Evolutionary conservation across 495 filamentous ascomycete genomes (phyloP), one percentile per base, ranked within the genome.

Genomic region (Choiromyces venosus): DNA sequence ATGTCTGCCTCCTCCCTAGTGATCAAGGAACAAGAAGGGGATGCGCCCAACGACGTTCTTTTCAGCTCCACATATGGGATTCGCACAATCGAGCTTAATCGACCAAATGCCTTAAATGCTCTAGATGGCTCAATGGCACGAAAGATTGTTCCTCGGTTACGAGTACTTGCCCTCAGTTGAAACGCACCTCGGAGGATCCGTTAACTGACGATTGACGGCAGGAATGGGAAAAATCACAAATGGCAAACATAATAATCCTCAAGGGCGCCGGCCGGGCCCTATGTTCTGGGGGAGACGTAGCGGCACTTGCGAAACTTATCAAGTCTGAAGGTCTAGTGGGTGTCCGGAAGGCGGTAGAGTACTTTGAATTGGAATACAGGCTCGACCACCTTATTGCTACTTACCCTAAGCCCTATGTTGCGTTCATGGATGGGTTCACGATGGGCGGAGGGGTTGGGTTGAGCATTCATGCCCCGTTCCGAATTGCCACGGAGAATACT

Each of bases 371-470:
- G 65, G 95, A 99, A 88, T 99, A 97, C 86, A 88, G 89, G 80
- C 90, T 99, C 69, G 91, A 98, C 83, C 95, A 99, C 84, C 83
- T 92, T 68, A 94, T 99, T 79, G 93, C 96, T n/a, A 97, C 93
- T 67, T 97, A 94, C 85, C 78, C 84, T 37, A 98, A 97, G 85
- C 95, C 95, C 3, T 95, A 94, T 81, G 88, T 99, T 67, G 93
- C 96, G 46, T 91, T 97, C 82, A 94, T 99, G 90, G 96, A 99
- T 81, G 95, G 95, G 71, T 90, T 97, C 80, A 99, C 96, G 36
- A 98, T 99, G 95, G 95, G 95, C 73, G 95, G 95, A 69, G 95
- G 95, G 69, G 96, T 98, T 38, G 95, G 95, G 4, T 87, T 99
- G 67, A 93, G 90, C 83, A 87, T 97, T 64, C 96, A 99, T 83